phyloP scores from a whole-genome alignment of 2,329 filamentous ascomycete species.

The Magnaporthiopsis poae region DNA sequence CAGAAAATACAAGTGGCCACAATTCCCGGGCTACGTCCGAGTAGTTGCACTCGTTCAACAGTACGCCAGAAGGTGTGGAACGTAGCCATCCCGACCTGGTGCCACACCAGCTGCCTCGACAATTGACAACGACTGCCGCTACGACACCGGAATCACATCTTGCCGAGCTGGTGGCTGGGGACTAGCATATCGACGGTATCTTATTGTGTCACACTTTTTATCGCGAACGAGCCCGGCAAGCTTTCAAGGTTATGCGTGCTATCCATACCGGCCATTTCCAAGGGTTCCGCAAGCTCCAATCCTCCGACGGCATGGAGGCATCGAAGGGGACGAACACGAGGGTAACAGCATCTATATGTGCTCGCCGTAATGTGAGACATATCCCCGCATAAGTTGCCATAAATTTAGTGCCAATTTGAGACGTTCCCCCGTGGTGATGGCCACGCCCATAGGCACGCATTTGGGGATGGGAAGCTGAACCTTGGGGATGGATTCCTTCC shows the following conservation, averaged over 20 bases:
- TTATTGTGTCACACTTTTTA: too few relatives aligned
- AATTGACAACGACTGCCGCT: not conserved
- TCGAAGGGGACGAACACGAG: not conserved
- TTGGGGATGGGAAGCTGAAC: not conserved
- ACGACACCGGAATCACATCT: not conserved
- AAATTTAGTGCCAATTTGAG: not conserved
- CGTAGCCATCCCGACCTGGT: too few relatives aligned
- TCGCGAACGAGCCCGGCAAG: too few relatives aligned
- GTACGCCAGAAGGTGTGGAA: too few relatives aligned
- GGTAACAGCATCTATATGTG: not conserved
- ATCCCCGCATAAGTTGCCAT: not conserved
- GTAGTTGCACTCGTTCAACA: too few relatives aligned
- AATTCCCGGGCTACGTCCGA: too few relatives aligned
- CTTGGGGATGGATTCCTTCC: not conserved
- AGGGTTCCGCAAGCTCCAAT: not conserved
- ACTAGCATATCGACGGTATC: not conserved
- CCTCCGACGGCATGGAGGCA: not conserved
- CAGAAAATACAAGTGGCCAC: too few relatives aligned
- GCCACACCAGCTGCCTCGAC: not conserved
- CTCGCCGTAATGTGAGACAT: not conserved
- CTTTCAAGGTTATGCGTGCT: not conserved
- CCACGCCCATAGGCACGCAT: too few relatives aligned
- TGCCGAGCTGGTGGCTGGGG: not conserved
- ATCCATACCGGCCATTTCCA: not conserved
- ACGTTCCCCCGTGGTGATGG: not conserved